Conservation (phyloP, 768 basidiomycete species). For the Clathrus columnatus region DNA sequence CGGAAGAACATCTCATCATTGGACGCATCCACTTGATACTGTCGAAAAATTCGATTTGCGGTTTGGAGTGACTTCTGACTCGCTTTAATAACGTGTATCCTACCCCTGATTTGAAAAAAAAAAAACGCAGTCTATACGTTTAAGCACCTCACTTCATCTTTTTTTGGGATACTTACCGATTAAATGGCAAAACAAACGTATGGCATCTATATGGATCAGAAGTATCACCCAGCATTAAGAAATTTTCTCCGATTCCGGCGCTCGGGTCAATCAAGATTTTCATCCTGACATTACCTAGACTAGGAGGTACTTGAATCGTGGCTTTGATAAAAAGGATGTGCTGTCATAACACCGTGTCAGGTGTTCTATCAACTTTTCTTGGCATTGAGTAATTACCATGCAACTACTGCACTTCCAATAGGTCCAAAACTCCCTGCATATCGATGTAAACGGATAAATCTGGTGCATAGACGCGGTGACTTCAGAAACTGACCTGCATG, state of each 20-base stretch:
- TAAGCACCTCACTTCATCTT: too few relatives aligned
- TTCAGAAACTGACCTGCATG: constrained; percentile 60
- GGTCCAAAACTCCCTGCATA: constrained; percentile 61
- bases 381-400: constrained; percentile 35
- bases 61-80: constrained; percentile 24
- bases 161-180: not conserved
- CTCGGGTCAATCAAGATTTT: not conserved
- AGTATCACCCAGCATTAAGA: not conserved
- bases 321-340: constrained; percentile 1
- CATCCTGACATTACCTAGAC: not conserved
- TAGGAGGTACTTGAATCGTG: constrained; percentile 1
- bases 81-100: constrained; percentile 14
- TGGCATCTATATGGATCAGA: not conserved
- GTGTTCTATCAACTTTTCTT: too few relatives aligned
- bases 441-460: not conserved
- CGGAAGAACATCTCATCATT: constrained; percentile 50
- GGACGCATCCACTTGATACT: constrained; percentile 59
- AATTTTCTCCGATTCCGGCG: not conserved
- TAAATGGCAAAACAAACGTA: not conserved
- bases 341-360: too few relatives aligned
- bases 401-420: constrained; percentile 62
- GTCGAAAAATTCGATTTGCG: constrained; percentile 50
- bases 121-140: not conserved
- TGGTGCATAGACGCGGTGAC: not conserved
- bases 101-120: constrained; percentile 21